Evolutionary conservation across 352 stramenopile genomes (phyloP).

Genomic region (Globisporangium uncinulatum): DNA sequence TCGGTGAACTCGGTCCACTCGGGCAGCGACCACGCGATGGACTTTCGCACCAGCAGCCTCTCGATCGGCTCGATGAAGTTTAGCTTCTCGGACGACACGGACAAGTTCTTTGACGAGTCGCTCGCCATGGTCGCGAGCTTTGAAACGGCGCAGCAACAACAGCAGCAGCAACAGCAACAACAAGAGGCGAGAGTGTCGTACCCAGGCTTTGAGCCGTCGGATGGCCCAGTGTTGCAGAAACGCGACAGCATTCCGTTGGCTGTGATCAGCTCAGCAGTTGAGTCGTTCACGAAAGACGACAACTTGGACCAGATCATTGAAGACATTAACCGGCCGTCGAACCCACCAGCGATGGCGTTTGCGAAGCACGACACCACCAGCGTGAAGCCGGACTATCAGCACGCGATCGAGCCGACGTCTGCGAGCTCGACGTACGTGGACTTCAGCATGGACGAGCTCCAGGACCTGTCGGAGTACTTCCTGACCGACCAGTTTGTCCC

Average conservation of each 20-base stretch:
- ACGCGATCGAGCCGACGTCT: conserved; percentile 27
- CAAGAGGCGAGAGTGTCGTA: conserved; percentile 14
- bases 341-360: conserved; percentile 24
- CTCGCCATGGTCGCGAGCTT: conserved; percentile 30
- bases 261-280: conserved; percentile 53
- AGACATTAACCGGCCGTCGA: conserved; percentile 54
- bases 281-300: conserved; percentile 70
- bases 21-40: conserved; percentile 22
- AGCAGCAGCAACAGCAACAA: conserved; percentile 11
- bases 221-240: conserved; percentile 19
- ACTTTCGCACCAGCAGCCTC: conserved; percentile 51
- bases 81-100: conserved; percentile 59
- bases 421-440: conserved; percentile 40
- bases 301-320: conserved; percentile 77
- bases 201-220: conserved; percentile 11
- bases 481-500: conserved; percentile 43
- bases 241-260: conserved; percentile 65
- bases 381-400: conserved; percentile 16
- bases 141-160: conserved; percentile 10
- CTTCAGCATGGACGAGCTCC: conserved; percentile 65
- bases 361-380: conserved; percentile 31
- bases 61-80: conserved; percentile 71
- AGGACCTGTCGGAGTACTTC: conserved; percentile 73
- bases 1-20: conserved; percentile 10
- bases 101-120: conserved; percentile 61